A percentile compares a stretch with the other conserved stretches of the same genome.
Conservation (phyloP, 805 yeast genomes). For the Kodamaea kaohsiungensis region DNA sequence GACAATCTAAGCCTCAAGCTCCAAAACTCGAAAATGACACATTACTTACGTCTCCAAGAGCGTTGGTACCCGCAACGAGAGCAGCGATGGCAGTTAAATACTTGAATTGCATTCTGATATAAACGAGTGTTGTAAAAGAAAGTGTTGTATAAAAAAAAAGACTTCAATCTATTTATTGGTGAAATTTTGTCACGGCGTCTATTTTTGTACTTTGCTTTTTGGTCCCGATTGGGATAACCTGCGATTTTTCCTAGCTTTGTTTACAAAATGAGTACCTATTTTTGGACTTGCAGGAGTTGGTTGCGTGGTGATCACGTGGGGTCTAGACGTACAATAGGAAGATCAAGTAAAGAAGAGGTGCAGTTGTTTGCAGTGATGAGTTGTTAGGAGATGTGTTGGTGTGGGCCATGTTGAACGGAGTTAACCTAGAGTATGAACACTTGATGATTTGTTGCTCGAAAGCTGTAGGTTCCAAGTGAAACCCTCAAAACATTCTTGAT, state of each 20-base stretch:
- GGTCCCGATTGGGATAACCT: neutral
- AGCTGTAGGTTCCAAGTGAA: too few relatives aligned
- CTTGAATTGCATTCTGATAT: slow-evolving; percentile 36
- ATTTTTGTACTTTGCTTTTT: slow-evolving; percentile 4
- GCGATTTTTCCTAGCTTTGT: neutral
- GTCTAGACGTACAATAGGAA: too few relatives aligned
- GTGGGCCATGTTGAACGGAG: too few relatives aligned
- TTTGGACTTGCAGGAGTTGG: too few relatives aligned
- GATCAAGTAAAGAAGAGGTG: too few relatives aligned
- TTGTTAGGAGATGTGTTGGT: too few relatives aligned
- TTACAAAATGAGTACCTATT: too few relatives aligned
- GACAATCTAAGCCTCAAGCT: neutral
- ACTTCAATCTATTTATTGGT: slow-evolving; percentile 3
- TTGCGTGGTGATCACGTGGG: too few relatives aligned
- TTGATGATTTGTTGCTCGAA: too few relatives aligned
- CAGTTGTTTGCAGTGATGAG: too few relatives aligned
- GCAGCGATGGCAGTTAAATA: slow-evolving; percentile 49
- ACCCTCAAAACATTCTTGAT: too few relatives aligned
- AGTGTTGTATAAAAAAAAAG: slow-evolving; percentile 7
- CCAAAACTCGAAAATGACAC: neutral
- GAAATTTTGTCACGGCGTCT: slow-evolving; percentile 10
- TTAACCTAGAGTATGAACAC: too few relatives aligned
- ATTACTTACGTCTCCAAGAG: slow-evolving; percentile 56
- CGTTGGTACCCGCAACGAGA: slow-evolving; percentile 50
- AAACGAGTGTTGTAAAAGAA: slow-evolving; percentile 8